Conservation (phyloP, 2,329 filamentous ascomycete species). For the Harringtonia lauricola region DNA sequence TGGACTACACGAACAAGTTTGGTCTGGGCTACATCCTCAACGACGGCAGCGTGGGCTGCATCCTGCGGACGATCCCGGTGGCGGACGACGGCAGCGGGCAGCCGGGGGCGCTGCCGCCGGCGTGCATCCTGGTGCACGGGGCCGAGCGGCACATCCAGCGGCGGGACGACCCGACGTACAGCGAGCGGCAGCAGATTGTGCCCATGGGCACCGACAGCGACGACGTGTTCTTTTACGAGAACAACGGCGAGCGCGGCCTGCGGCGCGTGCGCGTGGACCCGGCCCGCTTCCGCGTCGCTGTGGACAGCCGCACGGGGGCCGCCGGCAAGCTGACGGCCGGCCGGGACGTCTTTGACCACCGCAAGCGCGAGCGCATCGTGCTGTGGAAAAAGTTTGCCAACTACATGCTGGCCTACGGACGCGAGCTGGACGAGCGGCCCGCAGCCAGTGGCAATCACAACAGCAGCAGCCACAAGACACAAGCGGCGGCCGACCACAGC, state of each 20-base stretch:
- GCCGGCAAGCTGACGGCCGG: slow-evolving; percentile 51
- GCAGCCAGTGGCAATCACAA: background rate
- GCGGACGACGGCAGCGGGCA: slow-evolving; percentile 28
- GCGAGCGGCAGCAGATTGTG: slow-evolving; percentile 47
- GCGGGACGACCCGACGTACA: slow-evolving; percentile 41
- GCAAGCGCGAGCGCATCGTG: slow-evolving; percentile 54
- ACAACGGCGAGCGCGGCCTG: slow-evolving; percentile 53
- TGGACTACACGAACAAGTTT: slow-evolving; percentile 82
- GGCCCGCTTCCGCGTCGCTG: slow-evolving; percentile 44
- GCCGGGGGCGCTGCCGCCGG: slow-evolving; percentile 49
- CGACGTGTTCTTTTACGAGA: slow-evolving; percentile 64
- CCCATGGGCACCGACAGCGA: slow-evolving; percentile 33
- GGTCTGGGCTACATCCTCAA: slow-evolving; percentile 76
- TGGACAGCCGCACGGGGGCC: slow-evolving; percentile 43
- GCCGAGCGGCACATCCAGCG: slow-evolving; percentile 61
- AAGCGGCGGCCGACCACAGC: slow-evolving; percentile 24
- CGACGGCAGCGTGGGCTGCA: slow-evolving; percentile 69
- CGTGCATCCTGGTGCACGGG: slow-evolving; percentile 59
- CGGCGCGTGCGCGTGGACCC: slow-evolving; percentile 53
- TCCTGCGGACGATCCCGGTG: slow-evolving; percentile 42
- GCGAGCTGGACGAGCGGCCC: slow-evolving; percentile 46
- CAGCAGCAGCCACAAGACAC: background rate
- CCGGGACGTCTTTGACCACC: slow-evolving; percentile 52
- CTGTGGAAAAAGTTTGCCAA: slow-evolving; percentile 66
- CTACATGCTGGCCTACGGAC: slow-evolving; percentile 63